Conservation (phyloP, 306 rosid genomes). For the Neltuma alba region DNA sequence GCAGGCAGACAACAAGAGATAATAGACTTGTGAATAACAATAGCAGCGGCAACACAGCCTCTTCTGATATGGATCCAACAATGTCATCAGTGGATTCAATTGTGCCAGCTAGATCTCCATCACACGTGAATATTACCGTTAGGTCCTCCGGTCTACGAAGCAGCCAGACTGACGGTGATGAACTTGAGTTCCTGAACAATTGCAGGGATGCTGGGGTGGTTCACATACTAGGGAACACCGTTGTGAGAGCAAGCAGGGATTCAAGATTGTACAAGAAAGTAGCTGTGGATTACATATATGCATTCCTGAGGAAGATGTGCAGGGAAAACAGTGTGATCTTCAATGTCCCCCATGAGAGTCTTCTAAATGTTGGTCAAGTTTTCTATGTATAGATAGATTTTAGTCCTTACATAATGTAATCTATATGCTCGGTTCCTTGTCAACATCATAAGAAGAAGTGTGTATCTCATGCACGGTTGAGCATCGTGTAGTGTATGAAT, state of each 20-base stretch:
- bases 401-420: neutral
- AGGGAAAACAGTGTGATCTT: constrained; percentile 92
- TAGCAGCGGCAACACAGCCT: constrained; percentile 43
- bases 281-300: constrained; percentile 83
- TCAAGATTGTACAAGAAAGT: constrained; percentile 72
- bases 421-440: neutral
- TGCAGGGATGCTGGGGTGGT: constrained; percentile 94
- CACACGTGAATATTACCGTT: constrained; percentile 39
- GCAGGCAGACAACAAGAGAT: no score
- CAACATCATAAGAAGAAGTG: neutral
- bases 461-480: constrained; percentile 21
- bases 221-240: constrained; percentile 90
- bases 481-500: constrained; percentile 37
- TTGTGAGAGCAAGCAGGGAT: constrained; percentile 75
- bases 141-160: constrained; percentile 54
- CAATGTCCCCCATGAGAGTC: constrained; percentile 97
- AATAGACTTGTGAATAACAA: no score
- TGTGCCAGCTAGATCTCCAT: constrained; percentile 54
- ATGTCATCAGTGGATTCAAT: constrained; percentile 71
- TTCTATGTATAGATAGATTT: constrained; percentile 62
- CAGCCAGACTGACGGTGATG: constrained; percentile 67
- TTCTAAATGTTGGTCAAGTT: constrained; percentile 90
- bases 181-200: constrained; percentile 71
- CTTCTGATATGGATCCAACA: constrained; percentile 48
- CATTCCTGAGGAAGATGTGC: constrained; percentile 92